phyloP scores from a whole-genome alignment of 495 filamentous ascomycete species.

The Entonaema liquescens region DNA sequence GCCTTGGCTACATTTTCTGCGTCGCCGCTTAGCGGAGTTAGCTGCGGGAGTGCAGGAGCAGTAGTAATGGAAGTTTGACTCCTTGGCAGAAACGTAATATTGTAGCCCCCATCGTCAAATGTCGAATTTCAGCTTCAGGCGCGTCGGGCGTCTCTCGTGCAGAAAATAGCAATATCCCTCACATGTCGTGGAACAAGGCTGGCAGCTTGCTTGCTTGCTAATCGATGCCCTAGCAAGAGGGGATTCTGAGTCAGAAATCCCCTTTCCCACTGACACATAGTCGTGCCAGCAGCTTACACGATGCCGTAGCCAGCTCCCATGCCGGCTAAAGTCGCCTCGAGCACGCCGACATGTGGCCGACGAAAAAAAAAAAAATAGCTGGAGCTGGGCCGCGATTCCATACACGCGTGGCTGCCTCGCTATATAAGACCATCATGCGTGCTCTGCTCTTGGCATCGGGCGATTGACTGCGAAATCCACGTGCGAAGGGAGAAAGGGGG shows the following conservation, averaged over 20 bases:
- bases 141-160: neutral
- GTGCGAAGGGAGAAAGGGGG: conserved; percentile 20
- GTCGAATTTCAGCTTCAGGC: conserved; percentile 6
- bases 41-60: neutral
- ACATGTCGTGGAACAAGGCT: conserved; percentile 31
- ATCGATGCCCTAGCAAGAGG: neutral
- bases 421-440: conserved; percentile 7
- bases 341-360: conserved; percentile 40
- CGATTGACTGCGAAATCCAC: conserved; percentile 21
- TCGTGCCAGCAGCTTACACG: neutral
- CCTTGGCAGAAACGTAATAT: neutral
- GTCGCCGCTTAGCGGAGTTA: neutral
- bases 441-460: conserved; percentile 18
- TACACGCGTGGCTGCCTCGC: conserved; percentile 12
- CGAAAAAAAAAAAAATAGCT: neutral
- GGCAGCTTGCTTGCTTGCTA: conserved; percentile 12
- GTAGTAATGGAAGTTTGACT: neutral
- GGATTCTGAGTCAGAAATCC: conserved; percentile 14
- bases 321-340: conserved; percentile 35
- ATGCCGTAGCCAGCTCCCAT: conserved; percentile 6
- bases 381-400: conserved; percentile 35
- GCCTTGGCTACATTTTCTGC: conserved; percentile 4
- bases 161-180: neutral
- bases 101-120: conserved; percentile 4
- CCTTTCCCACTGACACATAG: conserved; percentile 14